Conservation (phyloP, 306 rosid species). For the Arachis hypogaea region DNA sequence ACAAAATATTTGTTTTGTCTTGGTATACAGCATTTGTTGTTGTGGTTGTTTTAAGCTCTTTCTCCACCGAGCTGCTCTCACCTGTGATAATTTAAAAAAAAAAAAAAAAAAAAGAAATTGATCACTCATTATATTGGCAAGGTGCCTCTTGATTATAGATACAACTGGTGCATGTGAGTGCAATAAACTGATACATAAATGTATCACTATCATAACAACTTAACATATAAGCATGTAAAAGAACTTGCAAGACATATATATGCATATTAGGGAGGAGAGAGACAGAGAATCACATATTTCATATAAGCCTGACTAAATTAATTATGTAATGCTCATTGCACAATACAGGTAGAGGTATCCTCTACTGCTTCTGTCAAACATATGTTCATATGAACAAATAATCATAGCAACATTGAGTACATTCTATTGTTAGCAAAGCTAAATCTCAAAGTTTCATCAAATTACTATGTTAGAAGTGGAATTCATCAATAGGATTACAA, state of each 20-base stretch:
- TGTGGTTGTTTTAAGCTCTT: conserved; percentile 74
- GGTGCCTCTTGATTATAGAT: conserved; percentile 19
- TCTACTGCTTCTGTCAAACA: background rate
- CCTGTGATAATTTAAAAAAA: conserved; percentile 49
- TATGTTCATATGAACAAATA: background rate
- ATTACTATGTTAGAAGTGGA: background rate
- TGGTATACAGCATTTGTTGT: conserved; percentile 90
- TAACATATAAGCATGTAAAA: background rate
- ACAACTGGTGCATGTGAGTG: background rate
- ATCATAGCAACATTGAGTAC: background rate
- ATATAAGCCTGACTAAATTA: background rate
- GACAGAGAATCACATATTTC: too few relatives aligned
- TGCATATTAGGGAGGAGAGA: background rate
- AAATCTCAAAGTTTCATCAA: background rate
- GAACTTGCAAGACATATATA: background rate
- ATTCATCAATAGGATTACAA: conserved; percentile 6
- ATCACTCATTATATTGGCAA: background rate
- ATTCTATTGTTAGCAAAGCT: background rate
- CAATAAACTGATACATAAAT: conserved; percentile 21
- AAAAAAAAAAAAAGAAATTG: too few relatives aligned
- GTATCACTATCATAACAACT: background rate
- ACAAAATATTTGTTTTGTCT: conserved; percentile 95
- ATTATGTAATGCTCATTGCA: background rate
- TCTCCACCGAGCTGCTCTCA: conserved; percentile 96
- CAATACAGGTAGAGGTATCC: conserved; percentile 11